Percentiles rank a stretch among this genome's conserved stretches.
Evolutionary conservation across 768 basidiomycete genomes (phyloP).

Genomic region (Chalciporus pseudorubinellus): DNA sequence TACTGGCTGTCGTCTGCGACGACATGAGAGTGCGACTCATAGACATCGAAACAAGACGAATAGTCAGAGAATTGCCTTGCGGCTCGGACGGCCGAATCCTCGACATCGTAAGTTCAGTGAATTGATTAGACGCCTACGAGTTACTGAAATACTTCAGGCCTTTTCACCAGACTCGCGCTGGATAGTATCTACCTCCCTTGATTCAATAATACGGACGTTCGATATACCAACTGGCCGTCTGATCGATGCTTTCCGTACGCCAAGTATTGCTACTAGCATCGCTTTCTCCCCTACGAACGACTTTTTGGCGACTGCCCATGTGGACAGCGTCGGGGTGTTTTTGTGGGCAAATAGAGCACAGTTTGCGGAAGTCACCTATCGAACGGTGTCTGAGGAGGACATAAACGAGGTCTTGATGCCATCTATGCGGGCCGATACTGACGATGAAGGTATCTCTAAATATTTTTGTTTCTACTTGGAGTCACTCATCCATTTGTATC

Average conservation of each 20-base stretch:
- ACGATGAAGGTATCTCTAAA: constrained; percentile 68
- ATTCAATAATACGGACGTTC: constrained; percentile 91
- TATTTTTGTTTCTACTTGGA: neutral
- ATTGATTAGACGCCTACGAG: neutral
- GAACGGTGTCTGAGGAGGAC: constrained; percentile 75
- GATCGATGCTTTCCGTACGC: constrained; percentile 88
- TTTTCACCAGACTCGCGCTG: constrained; percentile 96
- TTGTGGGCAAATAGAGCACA: constrained; percentile 99
- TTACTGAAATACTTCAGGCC: constrained; percentile 47
- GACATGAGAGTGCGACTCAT: constrained; percentile 82
- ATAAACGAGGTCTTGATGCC: constrained; percentile 71
- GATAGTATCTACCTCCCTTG: constrained; percentile 85
- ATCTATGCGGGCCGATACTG: constrained; percentile 75
- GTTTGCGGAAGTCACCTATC: constrained; percentile 81
- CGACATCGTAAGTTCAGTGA: constrained; percentile 64
- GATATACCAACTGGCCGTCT: constrained; percentile 91
- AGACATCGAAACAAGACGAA: constrained; percentile 84
- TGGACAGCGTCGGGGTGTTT: constrained; percentile 91
- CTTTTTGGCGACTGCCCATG: constrained; percentile 92
- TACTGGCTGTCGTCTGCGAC: constrained; percentile 82
- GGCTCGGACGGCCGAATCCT: constrained; percentile 84
- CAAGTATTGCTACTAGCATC: constrained; percentile 84
- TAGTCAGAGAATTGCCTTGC: constrained; percentile 80
- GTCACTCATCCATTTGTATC: constrained; percentile 10
- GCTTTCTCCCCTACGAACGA: constrained; percentile 94